Percentiles rank a stretch among this genome's conserved stretches.
Evolutionary conservation across 495 filamentous ascomycete genomes (phyloP).

Genomic region (Tuber microsphaerosporum): DNA sequence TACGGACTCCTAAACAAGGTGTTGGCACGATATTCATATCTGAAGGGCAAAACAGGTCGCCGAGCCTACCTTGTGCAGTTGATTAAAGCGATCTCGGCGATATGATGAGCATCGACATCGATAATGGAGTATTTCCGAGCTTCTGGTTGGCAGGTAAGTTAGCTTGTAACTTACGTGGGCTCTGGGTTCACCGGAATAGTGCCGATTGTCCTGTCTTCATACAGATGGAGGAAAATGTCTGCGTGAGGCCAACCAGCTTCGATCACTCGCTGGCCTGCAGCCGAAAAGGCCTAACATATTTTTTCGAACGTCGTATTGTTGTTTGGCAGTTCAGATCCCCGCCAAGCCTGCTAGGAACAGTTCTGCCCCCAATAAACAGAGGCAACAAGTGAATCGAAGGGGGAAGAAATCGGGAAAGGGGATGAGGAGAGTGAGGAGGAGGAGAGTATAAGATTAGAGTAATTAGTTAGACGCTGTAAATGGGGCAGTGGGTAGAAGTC

Average conservation of each 20-base stretch:
- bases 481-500: neutral
- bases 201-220: neutral
- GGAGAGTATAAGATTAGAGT: neutral
- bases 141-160: neutral
- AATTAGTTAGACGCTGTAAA: neutral
- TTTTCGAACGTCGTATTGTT: neutral
- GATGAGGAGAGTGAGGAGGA: neutral
- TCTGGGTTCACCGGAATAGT: neutral
- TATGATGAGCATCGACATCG: neutral
- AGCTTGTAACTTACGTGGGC: neutral
- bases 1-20: neutral
- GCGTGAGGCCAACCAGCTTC: neutral
- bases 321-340: neutral
- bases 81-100: neutral
- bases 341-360: neutral
- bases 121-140: neutral
- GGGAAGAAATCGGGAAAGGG: neutral
- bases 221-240: neutral
- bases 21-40: neutral
- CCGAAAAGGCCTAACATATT: neutral
- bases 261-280: neutral
- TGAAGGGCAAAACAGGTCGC: neutral
- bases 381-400: neutral
- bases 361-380: neutral
- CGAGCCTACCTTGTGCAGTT: neutral